Evolutionary conservation across 345 rosid genomes (phyloP), one percentile per base, ranked within the genome.

Genomic region (Linum usitatissimum): DNA sequence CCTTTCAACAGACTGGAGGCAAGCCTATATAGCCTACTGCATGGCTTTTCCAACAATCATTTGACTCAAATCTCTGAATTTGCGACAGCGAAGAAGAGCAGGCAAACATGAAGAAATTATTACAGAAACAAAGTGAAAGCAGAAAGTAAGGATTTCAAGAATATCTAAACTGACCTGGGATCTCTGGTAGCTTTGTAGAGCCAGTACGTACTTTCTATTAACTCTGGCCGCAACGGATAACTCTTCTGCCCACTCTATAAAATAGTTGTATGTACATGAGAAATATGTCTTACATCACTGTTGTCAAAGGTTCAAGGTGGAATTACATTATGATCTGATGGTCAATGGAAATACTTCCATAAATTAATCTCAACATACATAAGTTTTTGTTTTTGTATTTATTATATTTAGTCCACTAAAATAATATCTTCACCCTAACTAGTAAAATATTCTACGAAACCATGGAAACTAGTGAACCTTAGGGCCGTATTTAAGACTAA

Each of bases 201-300:
- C 99, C 96, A 90, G 69, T 93, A 93, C 18, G 99, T 93, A 83
- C 99, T 93, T 70, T 93, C 99, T 20, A 87, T 87, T 66, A 93
- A 68, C 78, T 93, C 99, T 9, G 99, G 99, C 68, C 99, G 96
- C 66, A 93, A 70, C 13, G 99, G 99, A 63, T 93, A 93, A 76
- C 99, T 84, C 72, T 83, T 90, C 66, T 93, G 99, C 49, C 99
- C 99, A 69, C 76, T 84, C 99, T 93, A 79, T 64, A 72, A 69
- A 70, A n/a, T 40, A 71, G 57, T 62, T n/a, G 34, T 18, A 48
- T 57, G 60, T 10, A 70, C 54, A 57, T 13, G 30, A 53, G 12
- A 59, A 4, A 20, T 0, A 31, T 34, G 38, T 34, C 38, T 34
- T 9, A 10, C 14, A 20, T 19, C 14, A 55, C 28, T 55, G 23